Evolutionary conservation across 306 rosid species (phyloP), one percentile per base, ranked within the genome.

Genomic region (Quercus bicolor): DNA sequence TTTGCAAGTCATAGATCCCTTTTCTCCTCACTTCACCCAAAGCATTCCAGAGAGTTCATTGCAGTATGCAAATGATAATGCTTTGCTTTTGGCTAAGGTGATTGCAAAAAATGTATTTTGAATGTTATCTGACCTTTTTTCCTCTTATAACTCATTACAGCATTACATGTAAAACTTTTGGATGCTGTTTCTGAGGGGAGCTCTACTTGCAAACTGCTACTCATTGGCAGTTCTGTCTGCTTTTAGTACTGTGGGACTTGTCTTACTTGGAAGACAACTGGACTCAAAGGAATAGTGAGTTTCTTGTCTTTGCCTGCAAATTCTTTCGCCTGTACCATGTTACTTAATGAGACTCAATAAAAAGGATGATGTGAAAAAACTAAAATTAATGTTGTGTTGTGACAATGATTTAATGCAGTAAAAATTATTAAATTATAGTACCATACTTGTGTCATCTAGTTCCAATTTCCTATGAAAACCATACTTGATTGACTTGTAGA

Each of bases 51-150:
- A 89, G 77, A 86, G 86, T 74, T 87, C 92, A 48, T 70, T 92
- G 85, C 84, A 92, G 85, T 94, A 92, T 61, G 97, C 98, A 45
- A 92, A 95, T 85, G 92, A 91, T 81, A 95, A 91, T 81, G 98
- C 98, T 54, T 77, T 92, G 84, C 69, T 78, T 84, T 90, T 95
- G 57, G 95, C 94, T 33, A 94, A 92, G 98, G 98, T 94, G 85
- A 79, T 82, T 53, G 56, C 75, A 74, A 72, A 72, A 52, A 78
- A 79, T 59, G 34, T 73, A 51, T 48, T 14, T 20, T 48, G 6
- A 48, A 56, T 79, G 56, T 48, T 71, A 26, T 70, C 54, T 33
- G 14, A 65, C 48, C 51, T 64, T 70, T 40, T 72, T 61, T 15
- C 29, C 56, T 75, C 45, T 15, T n/a, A 23, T 52, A 48, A 60